Evolutionary conservation across 768 basidiomycete species (phyloP), one percentile per base, ranked within the genome.

Genomic region (Russula sp.): DNA sequence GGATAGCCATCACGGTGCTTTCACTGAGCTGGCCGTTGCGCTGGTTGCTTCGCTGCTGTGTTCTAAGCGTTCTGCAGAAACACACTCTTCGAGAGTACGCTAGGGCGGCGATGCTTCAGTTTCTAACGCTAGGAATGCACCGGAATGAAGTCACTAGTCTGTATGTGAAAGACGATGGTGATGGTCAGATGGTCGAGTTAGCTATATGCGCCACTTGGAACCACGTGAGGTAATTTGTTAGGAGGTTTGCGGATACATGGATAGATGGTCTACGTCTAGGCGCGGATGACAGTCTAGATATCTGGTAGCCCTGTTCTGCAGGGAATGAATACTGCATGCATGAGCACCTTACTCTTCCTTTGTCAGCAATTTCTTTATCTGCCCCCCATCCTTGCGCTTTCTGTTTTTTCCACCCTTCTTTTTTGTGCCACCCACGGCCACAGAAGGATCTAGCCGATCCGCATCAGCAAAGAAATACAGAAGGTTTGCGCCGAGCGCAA

Each of bases 401-500:
- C 13, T 58, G 16, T 34, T 50, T 55, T 55, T 58, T 6, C 7
- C 34, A 7, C 16, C 38, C 16, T 20, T 16, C 13, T 59, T 64
- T 34, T 32, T 42, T 9, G 32, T 8, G 7, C 20, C 29, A n/a
- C n/a, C 18, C 36, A 46, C 32, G 9, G 35, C 32, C 3, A 25
- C 25, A 29, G 47, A 42, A 42, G 51, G 36, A 6, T 43, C 61
- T 3, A 58, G 10, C 22, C 58, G 60, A 49, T 65, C 49, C 16
- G 47, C 59, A 20, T 66, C 65, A 6, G 73, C 71, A 34, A 75
- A 63, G 35, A 69, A 70, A 16, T 69, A 41, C 14, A 73, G 53
- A 13, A 67, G 59, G 64, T 74, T 85, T 36, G 79, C 69, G 8
- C 74, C 74, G 43, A 91, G 75, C 0, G 84, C 84, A 9, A 68